phyloP scores from a whole-genome alignment of 768 basidiomycete species.

The Exsudoporus frostii region DNA sequence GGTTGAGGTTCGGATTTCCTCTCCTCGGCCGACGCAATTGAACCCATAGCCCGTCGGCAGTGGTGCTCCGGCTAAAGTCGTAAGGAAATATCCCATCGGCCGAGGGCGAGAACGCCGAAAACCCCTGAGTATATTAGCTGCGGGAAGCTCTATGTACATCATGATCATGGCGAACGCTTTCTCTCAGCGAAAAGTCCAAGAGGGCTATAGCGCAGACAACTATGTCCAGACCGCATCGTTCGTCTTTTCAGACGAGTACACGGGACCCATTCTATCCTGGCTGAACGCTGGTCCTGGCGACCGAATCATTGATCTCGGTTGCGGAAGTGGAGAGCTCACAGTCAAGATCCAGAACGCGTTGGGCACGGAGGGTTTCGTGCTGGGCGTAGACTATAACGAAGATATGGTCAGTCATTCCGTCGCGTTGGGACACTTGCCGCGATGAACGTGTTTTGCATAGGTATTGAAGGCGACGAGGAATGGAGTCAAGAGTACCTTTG shows the following conservation, averaged over 20 bases:
- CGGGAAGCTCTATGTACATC: background rate
- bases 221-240: constrained; percentile 68
- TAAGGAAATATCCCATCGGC: constrained; percentile 11
- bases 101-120: constrained; percentile 19
- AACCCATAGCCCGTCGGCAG: background rate
- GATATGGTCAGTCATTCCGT: constrained; percentile 58
- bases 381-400: constrained; percentile 68
- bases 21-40: constrained; percentile 19
- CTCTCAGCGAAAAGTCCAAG: background rate
- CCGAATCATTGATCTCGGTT: constrained; percentile 72
- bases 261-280: constrained; percentile 52
- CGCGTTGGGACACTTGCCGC: background rate
- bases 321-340: constrained; percentile 80
- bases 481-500: constrained; percentile 45
- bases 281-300: constrained; percentile 66
- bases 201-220: constrained; percentile 54
- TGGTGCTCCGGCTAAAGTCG: no score
- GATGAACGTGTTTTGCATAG: constrained; percentile 32
- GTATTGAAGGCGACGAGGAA: constrained; percentile 48
- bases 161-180: constrained; percentile 8
- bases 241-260: constrained; percentile 56
- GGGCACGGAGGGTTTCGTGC: constrained; percentile 47
- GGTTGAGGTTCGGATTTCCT: constrained; percentile 4
- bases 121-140: constrained; percentile 2
- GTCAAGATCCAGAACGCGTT: constrained; percentile 54